A percentile compares a stretch with the other conserved stretches of the same genome.
Evolutionary conservation across 345 rosid genomes (phyloP).

Genomic region (Heritiera littoralis): DNA sequence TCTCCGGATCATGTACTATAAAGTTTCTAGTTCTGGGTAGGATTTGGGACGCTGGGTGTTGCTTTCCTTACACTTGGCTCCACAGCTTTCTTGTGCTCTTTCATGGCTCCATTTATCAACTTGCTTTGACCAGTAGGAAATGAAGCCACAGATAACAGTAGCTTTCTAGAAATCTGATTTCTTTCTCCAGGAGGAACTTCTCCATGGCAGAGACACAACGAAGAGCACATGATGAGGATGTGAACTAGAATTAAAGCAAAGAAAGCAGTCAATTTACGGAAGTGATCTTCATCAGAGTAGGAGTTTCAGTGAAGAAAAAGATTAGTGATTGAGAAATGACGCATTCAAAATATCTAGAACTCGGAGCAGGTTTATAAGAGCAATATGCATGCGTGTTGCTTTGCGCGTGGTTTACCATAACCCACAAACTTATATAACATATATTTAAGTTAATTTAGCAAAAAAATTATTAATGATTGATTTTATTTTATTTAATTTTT

Average conservation of each 20-base stretch:
- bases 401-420: slow-evolving; percentile 33
- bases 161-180: slow-evolving; percentile 22
- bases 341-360: slow-evolving; percentile 15
- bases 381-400: slow-evolving; percentile 28
- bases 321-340: neutral
- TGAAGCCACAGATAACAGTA: slow-evolving; percentile 27
- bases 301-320: neutral
- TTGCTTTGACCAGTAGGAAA: slow-evolving; percentile 14
- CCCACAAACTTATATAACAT: neutral
- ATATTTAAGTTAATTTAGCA: neutral
- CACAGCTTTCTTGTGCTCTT: slow-evolving; percentile 51
- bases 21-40: slow-evolving; percentile 47
- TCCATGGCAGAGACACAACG: slow-evolving; percentile 27
- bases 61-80: slow-evolving; percentile 56
- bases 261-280: slow-evolving; percentile 23
- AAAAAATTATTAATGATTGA: neutral
- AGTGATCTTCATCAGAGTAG: slow-evolving; percentile 37
- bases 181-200: neutral
- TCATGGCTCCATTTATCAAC: slow-evolving; percentile 11
- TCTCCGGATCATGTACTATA: neutral
- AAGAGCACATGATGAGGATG: slow-evolving; percentile 18
- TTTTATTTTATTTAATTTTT: slow-evolving; percentile 1
- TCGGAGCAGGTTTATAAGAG: slow-evolving; percentile 18
- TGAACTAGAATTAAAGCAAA: slow-evolving; percentile 28
- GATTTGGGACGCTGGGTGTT: slow-evolving; percentile 55